Base-by-base conservation (phyloP, 2,329 filamentous ascomycete species). In the Magnaporthales sp. region DNA sequence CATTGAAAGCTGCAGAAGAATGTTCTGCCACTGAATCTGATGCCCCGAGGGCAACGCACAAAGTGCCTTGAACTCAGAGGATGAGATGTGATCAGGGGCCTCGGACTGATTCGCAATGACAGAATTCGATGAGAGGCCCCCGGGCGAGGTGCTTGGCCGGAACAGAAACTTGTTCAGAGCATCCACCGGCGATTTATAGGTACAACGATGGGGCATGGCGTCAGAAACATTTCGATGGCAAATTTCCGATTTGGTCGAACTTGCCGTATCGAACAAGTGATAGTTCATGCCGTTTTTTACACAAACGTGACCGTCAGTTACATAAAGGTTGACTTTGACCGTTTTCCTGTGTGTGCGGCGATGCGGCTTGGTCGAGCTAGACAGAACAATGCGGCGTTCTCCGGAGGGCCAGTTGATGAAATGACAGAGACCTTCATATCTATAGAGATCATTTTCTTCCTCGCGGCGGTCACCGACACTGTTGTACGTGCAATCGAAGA, bases 1-100 rank as follows among this genome's bases (percentile, higher is more conserved):
- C 1, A 77, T 74, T 0, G 75, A 73, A 3, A 89, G 72, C 70
- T 88, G 81, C 0, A 77, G 71, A 0, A 86, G 71, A 3, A 89
- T 80, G 66, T 87, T 89, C 9, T 77, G 70, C 82, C 85, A 89
- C 64, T 86, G 83, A 9, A 87, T 73, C 0, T 73, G 71, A 22
- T 77, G 67, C 0, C 85, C 85, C 1, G 81, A 71, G 0, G 82
- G 78, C 2, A 89, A 69, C 0, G 79, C 71, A 0, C 78, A 77
- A n/a, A 88, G 79, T 0, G 80, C 76, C 64, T 84, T 82, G 71
- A 80, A 89, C 66, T 90, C 85, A 0, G 82, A 80, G 0, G 86
- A 67, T 0, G 81, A 77, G 66, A 90, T 75, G 26, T 80, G 70
- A 0, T 67, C 11, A 0, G 86, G 84, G 63, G 85, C 87, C 0